Evolutionary conservation across 2,329 filamentous ascomycete genomes (phyloP).

Genomic region (Aspergillus pseudoterreus): DNA sequence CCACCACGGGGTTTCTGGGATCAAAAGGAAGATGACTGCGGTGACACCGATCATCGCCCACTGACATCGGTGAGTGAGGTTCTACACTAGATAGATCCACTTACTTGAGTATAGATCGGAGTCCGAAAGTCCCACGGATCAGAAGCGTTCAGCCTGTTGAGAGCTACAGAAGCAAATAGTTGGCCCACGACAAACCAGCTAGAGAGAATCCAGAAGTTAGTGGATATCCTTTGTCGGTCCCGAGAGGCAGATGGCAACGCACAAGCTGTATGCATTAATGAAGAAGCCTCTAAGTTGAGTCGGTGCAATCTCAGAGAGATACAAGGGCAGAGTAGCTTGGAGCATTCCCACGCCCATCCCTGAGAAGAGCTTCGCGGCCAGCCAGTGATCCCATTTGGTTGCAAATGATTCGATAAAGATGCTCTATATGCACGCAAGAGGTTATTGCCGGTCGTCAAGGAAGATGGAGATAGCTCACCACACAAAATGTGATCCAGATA

Average conservation of each 20-base stretch:
- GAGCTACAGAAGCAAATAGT: constrained; percentile 42
- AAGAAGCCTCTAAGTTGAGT: constrained; percentile 39
- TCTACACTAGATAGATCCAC: not conserved
- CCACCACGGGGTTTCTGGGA: constrained; percentile 13
- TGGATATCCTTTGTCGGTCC: not conserved
- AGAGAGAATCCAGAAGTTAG: not conserved
- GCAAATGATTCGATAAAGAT: constrained; percentile 38
- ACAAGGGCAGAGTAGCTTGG: constrained; percentile 41
- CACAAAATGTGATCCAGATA: constrained; percentile 32
- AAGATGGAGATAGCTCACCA: constrained; percentile 13
- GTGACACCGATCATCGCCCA: constrained; percentile 44
- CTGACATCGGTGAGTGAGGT: constrained; percentile 16
- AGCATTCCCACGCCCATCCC: constrained; percentile 44
- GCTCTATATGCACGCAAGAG: constrained; percentile 17
- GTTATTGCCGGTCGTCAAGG: not conserved
- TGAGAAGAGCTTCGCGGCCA: constrained; percentile 31
- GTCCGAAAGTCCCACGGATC: constrained; percentile 35
- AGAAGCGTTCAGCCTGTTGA: constrained; percentile 31
- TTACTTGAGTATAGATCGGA: constrained; percentile 43
- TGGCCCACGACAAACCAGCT: constrained; percentile 44
- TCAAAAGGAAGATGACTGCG: constrained; percentile 3
- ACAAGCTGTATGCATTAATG: constrained; percentile 42
- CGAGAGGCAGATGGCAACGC: constrained; percentile 5
- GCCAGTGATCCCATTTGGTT: constrained; percentile 40
- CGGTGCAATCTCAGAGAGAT: constrained; percentile 42